These are phyloP conservation scores for Cladosporium oxysporum DNA, from an alignment of 2,329 filamentous ascomycete species.

Conservation along the genomic window DNA sequence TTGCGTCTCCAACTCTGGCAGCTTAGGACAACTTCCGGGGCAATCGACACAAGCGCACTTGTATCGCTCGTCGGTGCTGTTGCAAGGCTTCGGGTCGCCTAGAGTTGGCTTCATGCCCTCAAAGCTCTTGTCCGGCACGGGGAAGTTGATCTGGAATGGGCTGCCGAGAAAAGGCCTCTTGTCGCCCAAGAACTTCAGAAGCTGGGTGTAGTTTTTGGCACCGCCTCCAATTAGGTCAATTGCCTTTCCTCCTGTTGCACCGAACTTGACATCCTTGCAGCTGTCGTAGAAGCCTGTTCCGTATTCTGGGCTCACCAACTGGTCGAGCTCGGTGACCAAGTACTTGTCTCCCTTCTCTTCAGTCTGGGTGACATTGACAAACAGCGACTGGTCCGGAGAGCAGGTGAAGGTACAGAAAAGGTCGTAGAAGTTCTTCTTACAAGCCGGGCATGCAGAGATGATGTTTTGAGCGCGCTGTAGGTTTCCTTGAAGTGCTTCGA, in stretches of 20 bases:
- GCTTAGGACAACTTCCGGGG: constrained; percentile 76
- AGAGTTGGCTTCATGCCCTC: constrained; percentile 70
- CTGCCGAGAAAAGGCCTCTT: constrained; percentile 84
- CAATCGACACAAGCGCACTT: constrained; percentile 95
- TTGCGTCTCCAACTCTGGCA: constrained; percentile 71
- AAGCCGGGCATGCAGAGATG: constrained; percentile 91
- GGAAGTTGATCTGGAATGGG: constrained; percentile 98
- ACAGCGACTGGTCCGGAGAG: constrained; percentile 92
- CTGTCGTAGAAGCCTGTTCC: constrained; percentile 90
- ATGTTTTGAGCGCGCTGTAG: constrained; percentile 84
- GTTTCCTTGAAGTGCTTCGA: constrained; percentile 78
- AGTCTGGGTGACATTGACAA: constrained; percentile 85
- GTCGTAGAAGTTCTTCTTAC: constrained; percentile 98
- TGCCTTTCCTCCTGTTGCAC: constrained; percentile 86
- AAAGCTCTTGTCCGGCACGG: constrained; percentile 61
- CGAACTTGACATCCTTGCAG: constrained; percentile 99
- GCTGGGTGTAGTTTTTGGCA: constrained; percentile 82
- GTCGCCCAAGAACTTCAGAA: constrained; percentile 89
- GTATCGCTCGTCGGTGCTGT: constrained; percentile 81
- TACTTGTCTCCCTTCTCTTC: constrained; percentile 58
- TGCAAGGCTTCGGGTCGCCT: constrained; percentile 80
- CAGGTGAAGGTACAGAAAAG: constrained; percentile 98
- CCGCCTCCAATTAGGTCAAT: constrained; percentile 97
- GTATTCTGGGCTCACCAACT: constrained; percentile 81
- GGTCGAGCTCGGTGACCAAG: constrained; percentile 86